Evolutionary conservation across 2,329 filamentous ascomycete genomes (phyloP), one percentile per base, ranked within the genome.

Genomic region (Tolypocladium amazonense): DNA sequence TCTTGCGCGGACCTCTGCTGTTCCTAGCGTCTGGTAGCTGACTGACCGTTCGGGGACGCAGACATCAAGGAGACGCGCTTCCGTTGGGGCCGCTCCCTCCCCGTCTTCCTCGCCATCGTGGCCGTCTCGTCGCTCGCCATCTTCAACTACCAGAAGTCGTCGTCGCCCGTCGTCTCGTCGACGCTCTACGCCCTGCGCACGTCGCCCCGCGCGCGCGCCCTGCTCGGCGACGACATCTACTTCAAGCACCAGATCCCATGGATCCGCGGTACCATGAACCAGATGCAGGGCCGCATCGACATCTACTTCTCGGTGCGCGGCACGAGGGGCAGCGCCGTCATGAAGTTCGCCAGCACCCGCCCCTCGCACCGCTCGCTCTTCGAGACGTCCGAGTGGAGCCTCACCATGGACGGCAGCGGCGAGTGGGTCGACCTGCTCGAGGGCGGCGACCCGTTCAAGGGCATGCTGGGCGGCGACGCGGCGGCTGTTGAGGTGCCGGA

Each of bases 131-230:
- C 87, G 65, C 77, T 95, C 62, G 90, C 88, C 66, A 97, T 99
- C 75, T 97, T 99, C 88, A 99, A 99, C 82, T 97, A 99, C 83
- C 93, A 99, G 74, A 97, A 97, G 75, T 85, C 87, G 60, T 91
- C 89, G n/a, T 91, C 87, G 33, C 89, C 89, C 59, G 84, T 93
- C 37, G 89, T 97, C n/a, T 86, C 86, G 59, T 90, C 89, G 59
- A 94, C 92, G 5, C 83, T 99, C 35, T 99, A 97, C 79, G 89
- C 93, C 1, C 83, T 99, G 64, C 89, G 94, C 64, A 95, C 90
- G 3, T 91, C 88, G 60, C 77, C 83, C 3, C 76, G 79, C 61
- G 94, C 92, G 54, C 86, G 92, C 69, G 86, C 86, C 60, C 77
- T 88, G 54, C 83, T 99, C 35, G 94, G 94, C 64, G 90, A 97